Conservation (phyloP, 345 rosid species). For the Citrus trifoliata region DNA sequence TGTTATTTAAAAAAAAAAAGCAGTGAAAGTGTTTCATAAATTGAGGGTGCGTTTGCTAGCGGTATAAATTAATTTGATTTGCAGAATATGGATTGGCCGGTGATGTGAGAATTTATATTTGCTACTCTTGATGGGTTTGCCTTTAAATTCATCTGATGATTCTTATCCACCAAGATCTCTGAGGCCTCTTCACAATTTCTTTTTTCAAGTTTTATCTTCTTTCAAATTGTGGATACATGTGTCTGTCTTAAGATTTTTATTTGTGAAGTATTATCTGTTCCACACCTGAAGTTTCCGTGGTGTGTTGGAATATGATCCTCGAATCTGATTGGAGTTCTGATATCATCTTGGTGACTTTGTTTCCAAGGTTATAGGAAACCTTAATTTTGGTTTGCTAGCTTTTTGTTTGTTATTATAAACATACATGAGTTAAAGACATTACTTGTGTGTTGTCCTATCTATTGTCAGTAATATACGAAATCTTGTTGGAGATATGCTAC, state of each 20-base stretch:
- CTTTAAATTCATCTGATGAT: not conserved
- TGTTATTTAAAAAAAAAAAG: too few species aligned
- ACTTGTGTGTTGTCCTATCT: not conserved
- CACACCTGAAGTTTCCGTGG: not conserved
- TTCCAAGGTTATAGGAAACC: not conserved
- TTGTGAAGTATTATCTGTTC: not conserved
- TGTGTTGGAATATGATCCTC: not conserved
- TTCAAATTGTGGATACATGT: not conserved
- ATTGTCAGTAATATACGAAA: too few species aligned
- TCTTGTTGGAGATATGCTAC: not conserved
- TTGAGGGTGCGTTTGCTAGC: not conserved
- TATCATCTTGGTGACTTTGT: not conserved
- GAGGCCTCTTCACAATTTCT: not conserved
- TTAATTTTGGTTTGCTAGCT: not conserved
- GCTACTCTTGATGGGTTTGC: conserved; percentile 12
- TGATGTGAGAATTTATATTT: conserved; percentile 12
- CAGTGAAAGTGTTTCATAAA: not conserved
- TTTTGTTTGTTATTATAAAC: not conserved
- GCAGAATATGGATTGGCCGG: not conserved
- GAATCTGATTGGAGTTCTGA: not conserved
- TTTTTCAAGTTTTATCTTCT: not conserved
- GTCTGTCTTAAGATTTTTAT: not conserved
- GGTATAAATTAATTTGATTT: not conserved
- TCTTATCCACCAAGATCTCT: not conserved
- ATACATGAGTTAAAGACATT: not conserved